These are phyloP conservation scores for Albugo laibachii DNA, from an alignment of 352 stramenopile genomes.

Conservation along the genomic window DNA sequence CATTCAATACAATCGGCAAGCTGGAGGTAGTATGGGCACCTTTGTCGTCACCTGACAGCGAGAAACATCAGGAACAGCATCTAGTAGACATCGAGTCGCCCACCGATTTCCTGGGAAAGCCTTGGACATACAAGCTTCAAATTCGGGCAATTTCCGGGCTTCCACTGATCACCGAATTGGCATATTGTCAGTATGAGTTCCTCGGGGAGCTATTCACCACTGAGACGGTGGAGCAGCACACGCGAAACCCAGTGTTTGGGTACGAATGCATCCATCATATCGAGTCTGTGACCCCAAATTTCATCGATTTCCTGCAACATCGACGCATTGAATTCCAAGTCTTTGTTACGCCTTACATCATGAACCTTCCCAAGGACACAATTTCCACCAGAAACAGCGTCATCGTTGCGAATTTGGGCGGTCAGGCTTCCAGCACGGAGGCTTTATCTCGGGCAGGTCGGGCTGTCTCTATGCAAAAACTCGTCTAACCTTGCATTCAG, in stretches of 20 bases:
- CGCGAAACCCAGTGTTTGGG: constrained; percentile 74
- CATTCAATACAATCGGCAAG: constrained; percentile 87
- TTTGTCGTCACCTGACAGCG: constrained; percentile 46
- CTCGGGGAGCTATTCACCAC: constrained; percentile 83
- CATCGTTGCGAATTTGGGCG: constrained; percentile 40
- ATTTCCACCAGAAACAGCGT: constrained; percentile 56
- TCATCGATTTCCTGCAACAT: constrained; percentile 71
- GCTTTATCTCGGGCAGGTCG: background rate
- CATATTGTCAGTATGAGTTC: constrained; percentile 88
- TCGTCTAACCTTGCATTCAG: constrained; percentile 5
- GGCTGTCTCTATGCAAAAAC: background rate
- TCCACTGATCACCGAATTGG: constrained; percentile 76
- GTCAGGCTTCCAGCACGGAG: constrained; percentile 16
- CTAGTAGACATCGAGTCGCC: constrained; percentile 52
- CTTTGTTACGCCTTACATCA: constrained; percentile 78
- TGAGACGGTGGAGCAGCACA: constrained; percentile 79
- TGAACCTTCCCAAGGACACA: constrained; percentile 63
- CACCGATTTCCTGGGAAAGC: constrained; percentile 65
- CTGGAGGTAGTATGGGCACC: constrained; percentile 81
- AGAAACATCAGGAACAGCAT: constrained; percentile 43
- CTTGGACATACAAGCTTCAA: constrained; percentile 79
- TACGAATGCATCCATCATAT: constrained; percentile 81
- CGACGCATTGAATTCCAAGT: constrained; percentile 72
- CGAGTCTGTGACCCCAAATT: constrained; percentile 66
- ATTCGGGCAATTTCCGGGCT: constrained; percentile 71